Evolutionary conservation across 768 basidiomycete genomes (phyloP).

Genomic region (Clitopilus passeckerianus): DNA sequence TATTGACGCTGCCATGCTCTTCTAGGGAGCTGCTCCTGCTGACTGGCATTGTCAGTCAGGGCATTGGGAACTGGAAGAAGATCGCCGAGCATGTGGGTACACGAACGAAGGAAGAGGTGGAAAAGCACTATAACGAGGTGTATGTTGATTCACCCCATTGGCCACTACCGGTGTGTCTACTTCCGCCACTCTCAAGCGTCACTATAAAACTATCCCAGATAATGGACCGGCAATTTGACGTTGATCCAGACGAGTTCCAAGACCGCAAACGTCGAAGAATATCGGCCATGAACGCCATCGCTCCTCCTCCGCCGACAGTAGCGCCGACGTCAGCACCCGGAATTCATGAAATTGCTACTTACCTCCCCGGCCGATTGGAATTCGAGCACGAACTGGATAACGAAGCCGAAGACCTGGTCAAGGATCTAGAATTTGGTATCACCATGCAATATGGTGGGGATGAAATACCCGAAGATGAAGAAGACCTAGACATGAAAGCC

Average conservation of each 20-base stretch:
- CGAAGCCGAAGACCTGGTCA: conserved; percentile 92
- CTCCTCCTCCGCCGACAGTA: conserved; percentile 57
- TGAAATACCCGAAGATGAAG: conserved; percentile 70
- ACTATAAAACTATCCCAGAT: conserved; percentile 19
- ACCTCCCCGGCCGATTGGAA: conserved; percentile 94
- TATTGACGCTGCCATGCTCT: background rate
- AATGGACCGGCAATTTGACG: conserved; percentile 61
- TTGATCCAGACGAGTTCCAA: conserved; percentile 82
- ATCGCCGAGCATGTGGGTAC: conserved; percentile 94
- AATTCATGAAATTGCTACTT: conserved; percentile 88
- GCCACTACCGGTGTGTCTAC: conserved; percentile 71
- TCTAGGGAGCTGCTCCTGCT: conserved; percentile 82
- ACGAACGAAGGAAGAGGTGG: conserved; percentile 89
- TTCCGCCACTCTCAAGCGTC: background rate
- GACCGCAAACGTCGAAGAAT: conserved; percentile 86
- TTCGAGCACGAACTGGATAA: conserved; percentile 98
- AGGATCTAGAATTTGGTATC: conserved; percentile 94
- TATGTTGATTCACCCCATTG: conserved; percentile 78
- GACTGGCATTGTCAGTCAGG: conserved; percentile 82
- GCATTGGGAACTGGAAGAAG: conserved; percentile 95
- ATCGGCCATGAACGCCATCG: conserved; percentile 65
- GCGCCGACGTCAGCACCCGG: conserved; percentile 87
- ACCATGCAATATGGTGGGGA: conserved; percentile 84
- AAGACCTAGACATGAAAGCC: conserved; percentile 69
- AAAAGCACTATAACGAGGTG: conserved; percentile 78